phyloP scores from a whole-genome alignment of 805 yeast genomes.

The Candida mattraensis region DNA sequence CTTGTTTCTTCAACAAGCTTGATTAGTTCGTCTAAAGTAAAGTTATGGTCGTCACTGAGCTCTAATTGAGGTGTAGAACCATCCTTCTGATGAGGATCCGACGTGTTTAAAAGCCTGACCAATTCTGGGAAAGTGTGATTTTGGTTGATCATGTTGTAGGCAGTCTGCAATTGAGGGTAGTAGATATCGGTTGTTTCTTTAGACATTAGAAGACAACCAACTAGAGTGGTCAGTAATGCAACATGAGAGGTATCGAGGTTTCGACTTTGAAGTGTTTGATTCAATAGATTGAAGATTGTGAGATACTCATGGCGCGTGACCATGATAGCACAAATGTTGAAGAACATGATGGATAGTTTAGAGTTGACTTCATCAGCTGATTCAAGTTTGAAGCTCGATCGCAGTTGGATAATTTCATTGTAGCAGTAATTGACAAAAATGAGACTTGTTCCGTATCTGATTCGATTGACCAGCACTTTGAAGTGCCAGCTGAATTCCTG shows the following conservation, averaged over 20 bases:
- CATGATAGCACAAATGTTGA: constrained; percentile 25
- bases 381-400: constrained; percentile 52
- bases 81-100: constrained; percentile 18
- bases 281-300: constrained; percentile 25
- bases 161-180: too few species aligned
- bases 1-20: constrained; percentile 25
- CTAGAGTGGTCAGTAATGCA: constrained; percentile 13
- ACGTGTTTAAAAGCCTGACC: constrained; percentile 12
- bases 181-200: constrained; percentile 15
- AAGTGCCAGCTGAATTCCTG: constrained; percentile 24
- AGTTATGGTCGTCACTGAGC: constrained; percentile 1
- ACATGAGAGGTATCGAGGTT: constrained; percentile 12
- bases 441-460: constrained; percentile 44
- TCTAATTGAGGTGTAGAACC: constrained; percentile 5
- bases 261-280: constrained; percentile 8
- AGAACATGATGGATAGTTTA: constrained; percentile 17
- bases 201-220: constrained; percentile 19
- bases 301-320: constrained; percentile 29
- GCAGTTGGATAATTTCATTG: constrained; percentile 37
- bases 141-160: constrained; percentile 5
- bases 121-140: constrained; percentile 6
- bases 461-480: constrained; percentile 36
- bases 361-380: constrained; percentile 48
- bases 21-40: constrained; percentile 23
- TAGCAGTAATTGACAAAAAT: constrained; percentile 44